Conservation (phyloP, 352 stramenopile species). For the Globisporangium nagaii region DNA sequence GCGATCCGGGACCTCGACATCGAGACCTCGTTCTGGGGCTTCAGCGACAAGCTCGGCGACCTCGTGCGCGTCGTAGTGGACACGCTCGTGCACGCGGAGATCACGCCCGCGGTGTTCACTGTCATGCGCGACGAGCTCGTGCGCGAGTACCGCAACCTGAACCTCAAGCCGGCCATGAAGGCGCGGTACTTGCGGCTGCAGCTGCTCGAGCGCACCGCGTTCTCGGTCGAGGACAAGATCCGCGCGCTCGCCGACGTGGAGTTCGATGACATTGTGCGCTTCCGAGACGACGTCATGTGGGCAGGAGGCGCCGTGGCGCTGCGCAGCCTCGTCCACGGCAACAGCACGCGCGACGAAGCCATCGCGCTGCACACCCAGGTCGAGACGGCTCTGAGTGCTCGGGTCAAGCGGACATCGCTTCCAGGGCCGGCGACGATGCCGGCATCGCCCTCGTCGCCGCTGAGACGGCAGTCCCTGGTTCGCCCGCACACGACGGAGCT, state of each 20-base stretch:
- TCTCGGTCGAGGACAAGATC: conserved; percentile 60
- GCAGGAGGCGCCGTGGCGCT: conserved; percentile 11
- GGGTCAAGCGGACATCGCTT: background rate
- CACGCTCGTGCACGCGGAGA: conserved; percentile 27
- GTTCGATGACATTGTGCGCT: conserved; percentile 23
- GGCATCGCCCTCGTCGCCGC: conserved; percentile 2
- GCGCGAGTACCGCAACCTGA: conserved; percentile 64
- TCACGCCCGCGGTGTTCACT: conserved; percentile 32
- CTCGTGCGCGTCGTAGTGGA: conserved; percentile 44
- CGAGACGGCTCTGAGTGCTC: conserved; percentile 12
- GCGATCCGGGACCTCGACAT: conserved; percentile 59
- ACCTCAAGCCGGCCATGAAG: conserved; percentile 59
- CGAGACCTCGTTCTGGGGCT: conserved; percentile 60
- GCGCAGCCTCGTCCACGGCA: conserved; percentile 57
- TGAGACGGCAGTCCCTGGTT: conserved; percentile 17
- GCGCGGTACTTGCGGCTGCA: conserved; percentile 64
- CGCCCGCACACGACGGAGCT: conserved; percentile 43
- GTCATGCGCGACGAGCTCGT: conserved; percentile 52
- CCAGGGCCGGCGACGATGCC: background rate
- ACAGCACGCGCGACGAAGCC: conserved; percentile 35
- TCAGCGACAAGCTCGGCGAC: conserved; percentile 60
- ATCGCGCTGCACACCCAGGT: conserved; percentile 30
- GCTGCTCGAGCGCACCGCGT: conserved; percentile 51
- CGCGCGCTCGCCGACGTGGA: conserved; percentile 25
- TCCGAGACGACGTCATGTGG: conserved; percentile 22